These are phyloP conservation scores for Didymella pinodella DNA, from an alignment of 2,329 filamentous ascomycete species.

Conservation along the genomic window DNA sequence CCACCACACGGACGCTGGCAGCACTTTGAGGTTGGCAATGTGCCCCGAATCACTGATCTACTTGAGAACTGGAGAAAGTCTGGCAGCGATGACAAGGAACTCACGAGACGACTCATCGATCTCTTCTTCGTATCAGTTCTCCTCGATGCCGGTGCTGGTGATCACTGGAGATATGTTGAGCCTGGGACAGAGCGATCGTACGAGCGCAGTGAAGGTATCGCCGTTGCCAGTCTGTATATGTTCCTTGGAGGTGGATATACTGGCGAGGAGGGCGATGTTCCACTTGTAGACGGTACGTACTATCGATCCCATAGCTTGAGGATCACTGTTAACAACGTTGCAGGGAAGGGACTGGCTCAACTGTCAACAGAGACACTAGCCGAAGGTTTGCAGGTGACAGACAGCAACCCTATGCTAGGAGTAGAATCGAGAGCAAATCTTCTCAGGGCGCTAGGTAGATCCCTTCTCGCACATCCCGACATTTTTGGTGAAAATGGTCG, in stretches of 20 bases:
- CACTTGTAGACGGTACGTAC: conserved; percentile 71
- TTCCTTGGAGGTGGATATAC: conserved; percentile 83
- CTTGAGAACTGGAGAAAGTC: conserved; percentile 66
- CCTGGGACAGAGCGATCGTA: conserved; percentile 81
- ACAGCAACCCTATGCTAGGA: conserved; percentile 77
- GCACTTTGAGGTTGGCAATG: conserved; percentile 79
- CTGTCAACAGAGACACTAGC: conserved; percentile 77
- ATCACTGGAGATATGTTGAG: conserved; percentile 87
- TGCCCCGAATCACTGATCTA: conserved; percentile 73
- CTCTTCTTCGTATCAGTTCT: conserved; percentile 81
- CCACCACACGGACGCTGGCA: conserved; percentile 81
- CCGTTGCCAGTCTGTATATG: conserved; percentile 81
- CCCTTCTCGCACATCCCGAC: conserved; percentile 73
- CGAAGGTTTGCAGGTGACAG: conserved; percentile 80
- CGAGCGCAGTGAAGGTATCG: conserved; percentile 84
- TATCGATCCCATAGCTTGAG: neutral
- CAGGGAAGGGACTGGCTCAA: conserved; percentile 68
- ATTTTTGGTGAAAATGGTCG: conserved; percentile 83
- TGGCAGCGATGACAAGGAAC: conserved; percentile 70
- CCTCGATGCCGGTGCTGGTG: conserved; percentile 86
- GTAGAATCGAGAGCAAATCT: conserved; percentile 83
- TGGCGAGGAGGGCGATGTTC: conserved; percentile 75
- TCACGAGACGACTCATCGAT: conserved; percentile 76
- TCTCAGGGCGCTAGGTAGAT: conserved; percentile 75
- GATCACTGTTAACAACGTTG: neutral